Base-by-base conservation (phyloP, 305 asterid genomes). In the Galium porrigens region DNA sequence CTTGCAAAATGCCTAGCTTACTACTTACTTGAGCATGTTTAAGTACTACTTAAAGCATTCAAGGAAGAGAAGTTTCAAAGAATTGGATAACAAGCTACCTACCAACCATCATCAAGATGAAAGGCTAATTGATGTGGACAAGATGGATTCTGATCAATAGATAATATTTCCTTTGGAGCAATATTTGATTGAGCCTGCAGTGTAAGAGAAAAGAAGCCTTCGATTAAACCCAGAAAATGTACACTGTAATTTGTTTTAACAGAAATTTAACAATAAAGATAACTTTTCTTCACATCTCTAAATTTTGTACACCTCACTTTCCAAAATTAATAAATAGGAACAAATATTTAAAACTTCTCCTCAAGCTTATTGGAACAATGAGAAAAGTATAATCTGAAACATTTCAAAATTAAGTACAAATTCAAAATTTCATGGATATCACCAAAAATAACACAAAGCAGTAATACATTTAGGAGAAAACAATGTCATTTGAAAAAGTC, bases 31-130 rank as follows among this genome's bases (percentile, higher is more conserved):
- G n/a, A 20, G 17, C 37, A 34, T 18, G 15, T 46, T 27, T 37
- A 51, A 68, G 61, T 27, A 27, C 6, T 22, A 20, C 41, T 15
- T 9, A 4, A 68, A 15, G 25, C 20, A 25, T 44, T 58, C 57
- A 58, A 17, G 10, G 6, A 61, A 66, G 66, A 49, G 53, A 70
- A 7, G 52, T 68, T 17, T 49, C 61, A 42, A 53, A 34, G 58
- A 69, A 57, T 39, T 57, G 69, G 62, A 68, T 71, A 69, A 63
- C 54, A 61, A 62, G 66, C 63, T 54, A 81, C 85, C 67, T 81
- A 92, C 98, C 98, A 92, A 70, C 96, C 95, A 76, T 92, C 95
- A 22, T 92, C 98, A 58, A 92, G 95, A 84, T 86, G 96, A 79
- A 92, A 92, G 75, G 95, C 95, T 78, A 92, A 75, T 77, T 92